These are phyloP conservation scores for Basidiobolus heterosporus DNA, from an alignment of 371 early-diverging fungal genomes.

Conservation along the genomic window DNA sequence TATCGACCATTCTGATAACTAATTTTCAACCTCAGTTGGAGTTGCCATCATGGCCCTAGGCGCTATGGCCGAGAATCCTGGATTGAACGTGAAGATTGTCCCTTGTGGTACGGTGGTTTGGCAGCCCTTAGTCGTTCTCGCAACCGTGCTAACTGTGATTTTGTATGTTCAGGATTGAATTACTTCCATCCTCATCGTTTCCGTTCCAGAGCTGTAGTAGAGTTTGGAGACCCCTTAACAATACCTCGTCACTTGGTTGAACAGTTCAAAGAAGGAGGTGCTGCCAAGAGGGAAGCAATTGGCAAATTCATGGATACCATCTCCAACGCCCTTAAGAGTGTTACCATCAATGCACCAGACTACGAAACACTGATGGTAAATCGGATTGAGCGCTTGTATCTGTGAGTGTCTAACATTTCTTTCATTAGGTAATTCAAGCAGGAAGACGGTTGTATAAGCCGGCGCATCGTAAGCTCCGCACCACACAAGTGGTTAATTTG, in stretches of 20 bases:
- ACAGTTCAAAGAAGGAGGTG: constrained; percentile 64
- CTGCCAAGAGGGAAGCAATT: constrained; percentile 62
- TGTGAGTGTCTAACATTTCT: neutral
- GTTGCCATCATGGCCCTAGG: constrained; percentile 85
- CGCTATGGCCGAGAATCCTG: constrained; percentile 80
- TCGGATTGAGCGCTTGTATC: neutral
- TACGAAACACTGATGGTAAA: constrained; percentile 74
- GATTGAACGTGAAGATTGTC: constrained; percentile 78
- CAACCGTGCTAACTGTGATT: neutral
- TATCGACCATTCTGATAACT: constrained; percentile 32
- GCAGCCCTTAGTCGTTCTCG: neutral
- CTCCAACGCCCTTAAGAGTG: constrained; percentile 55
- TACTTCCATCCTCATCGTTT: constrained; percentile 94
- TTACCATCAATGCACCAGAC: constrained; percentile 87
- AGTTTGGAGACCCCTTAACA: constrained; percentile 79
- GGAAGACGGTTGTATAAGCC: constrained; percentile 86
- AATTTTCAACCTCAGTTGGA: constrained; percentile 27
- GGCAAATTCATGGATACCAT: constrained; percentile 55
- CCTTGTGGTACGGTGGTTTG: constrained; percentile 40
- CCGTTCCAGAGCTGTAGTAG: constrained; percentile 88
- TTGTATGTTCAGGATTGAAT: constrained; percentile 40
- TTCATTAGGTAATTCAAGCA: constrained; percentile 67
- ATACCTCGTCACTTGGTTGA: constrained; percentile 59
- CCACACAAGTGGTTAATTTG: constrained; percentile 62
- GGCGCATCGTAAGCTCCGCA: constrained; percentile 58